These are phyloP conservation scores for Kwoniella botswanensis DNA, from an alignment of 768 basidiomycete genomes.

Conservation along the genomic window DNA sequence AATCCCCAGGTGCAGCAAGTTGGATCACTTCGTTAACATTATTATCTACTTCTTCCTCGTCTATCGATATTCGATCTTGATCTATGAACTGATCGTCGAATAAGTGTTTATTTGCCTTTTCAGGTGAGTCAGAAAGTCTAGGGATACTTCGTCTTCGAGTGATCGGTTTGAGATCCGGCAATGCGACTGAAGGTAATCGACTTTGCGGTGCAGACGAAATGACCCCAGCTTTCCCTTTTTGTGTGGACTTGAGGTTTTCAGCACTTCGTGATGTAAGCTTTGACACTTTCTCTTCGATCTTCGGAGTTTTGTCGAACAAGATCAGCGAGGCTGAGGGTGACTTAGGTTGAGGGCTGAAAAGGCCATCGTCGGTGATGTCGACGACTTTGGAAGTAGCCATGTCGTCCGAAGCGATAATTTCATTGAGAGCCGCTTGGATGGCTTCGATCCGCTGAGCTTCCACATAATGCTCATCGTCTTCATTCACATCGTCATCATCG, in stretches of 20 bases:
- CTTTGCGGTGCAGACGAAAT: slow-evolving; percentile 16
- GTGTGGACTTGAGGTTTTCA: slow-evolving; percentile 33
- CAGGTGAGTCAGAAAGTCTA: slow-evolving; percentile 2
- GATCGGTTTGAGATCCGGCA: not conserved
- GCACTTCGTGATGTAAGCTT: slow-evolving; percentile 36
- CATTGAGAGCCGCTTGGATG: slow-evolving; percentile 91
- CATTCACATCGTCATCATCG: slow-evolving; percentile 66
- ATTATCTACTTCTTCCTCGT: slow-evolving; percentile 20
- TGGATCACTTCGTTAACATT: slow-evolving; percentile 64
- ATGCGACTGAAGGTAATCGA: slow-evolving; percentile 20
- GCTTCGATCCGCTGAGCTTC: slow-evolving; percentile 89
- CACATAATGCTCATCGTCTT: slow-evolving; percentile 64
- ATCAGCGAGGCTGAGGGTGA: slow-evolving; percentile 39
- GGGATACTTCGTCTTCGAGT: not conserved
- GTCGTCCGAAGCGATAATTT: slow-evolving; percentile 88
- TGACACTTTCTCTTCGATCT: not conserved
- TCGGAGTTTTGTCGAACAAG: slow-evolving; percentile 1
- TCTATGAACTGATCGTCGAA: slow-evolving; percentile 60
- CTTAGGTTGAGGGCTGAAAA: not conserved
- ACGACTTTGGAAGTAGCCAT: slow-evolving; percentile 33
- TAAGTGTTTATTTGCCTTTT: slow-evolving; percentile 42
- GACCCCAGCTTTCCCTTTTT: not conserved
- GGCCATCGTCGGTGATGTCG: not conserved
- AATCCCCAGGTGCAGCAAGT: slow-evolving; percentile 75
- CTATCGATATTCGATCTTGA: slow-evolving; percentile 60